Percentiles rank a stretch among this genome's conserved stretches.
Evolutionary conservation across 2,329 filamentous ascomycete genomes (phyloP).

Genomic region (Pseudofabraea citricarpa): DNA sequence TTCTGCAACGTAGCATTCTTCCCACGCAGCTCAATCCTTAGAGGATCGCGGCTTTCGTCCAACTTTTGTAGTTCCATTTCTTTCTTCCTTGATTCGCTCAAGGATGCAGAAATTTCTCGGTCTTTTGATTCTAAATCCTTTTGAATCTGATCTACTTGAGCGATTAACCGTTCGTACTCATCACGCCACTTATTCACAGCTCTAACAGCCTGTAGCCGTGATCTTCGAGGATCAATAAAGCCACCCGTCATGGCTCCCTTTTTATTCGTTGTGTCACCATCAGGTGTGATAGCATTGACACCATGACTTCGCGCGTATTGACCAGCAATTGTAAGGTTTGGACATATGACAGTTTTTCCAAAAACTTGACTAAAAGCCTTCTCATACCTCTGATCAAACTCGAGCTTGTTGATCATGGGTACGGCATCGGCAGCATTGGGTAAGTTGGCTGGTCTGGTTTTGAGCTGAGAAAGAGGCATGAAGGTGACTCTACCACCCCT

Average conservation of each 20-base stretch:
- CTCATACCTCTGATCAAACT: constrained; percentile 72
- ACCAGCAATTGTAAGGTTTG: constrained; percentile 78
- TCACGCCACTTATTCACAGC: constrained; percentile 69
- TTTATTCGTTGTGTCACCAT: constrained; percentile 93
- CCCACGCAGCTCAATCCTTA: constrained; percentile 70
- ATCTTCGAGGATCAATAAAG: constrained; percentile 81
- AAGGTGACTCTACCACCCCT: constrained; percentile 87
- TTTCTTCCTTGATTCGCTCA: constrained; percentile 76
- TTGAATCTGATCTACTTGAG: constrained; percentile 61
- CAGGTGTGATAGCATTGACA: constrained; percentile 87
- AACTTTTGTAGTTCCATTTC: constrained; percentile 74
- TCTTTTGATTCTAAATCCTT: constrained; percentile 72
- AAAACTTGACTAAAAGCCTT: constrained; percentile 93
- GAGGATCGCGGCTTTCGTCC: constrained; percentile 75
- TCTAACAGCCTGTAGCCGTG: constrained; percentile 80
- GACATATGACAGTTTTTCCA: constrained; percentile 90
- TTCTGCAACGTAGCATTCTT: constrained; percentile 73
- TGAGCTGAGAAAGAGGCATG: constrained; percentile 83
- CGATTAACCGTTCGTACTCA: constrained; percentile 64
- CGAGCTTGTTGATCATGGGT: constrained; percentile 78
- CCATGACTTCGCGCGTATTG: constrained; percentile 91
- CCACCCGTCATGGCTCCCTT: constrained; percentile 93
- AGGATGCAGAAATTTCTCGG: constrained; percentile 83
- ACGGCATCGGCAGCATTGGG: constrained; percentile 85
- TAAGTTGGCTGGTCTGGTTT: constrained; percentile 65